Evolutionary conservation across 1,284 basidiomycete genomes (phyloP).

Genomic region (Sanghuangporus sanghuang): DNA sequence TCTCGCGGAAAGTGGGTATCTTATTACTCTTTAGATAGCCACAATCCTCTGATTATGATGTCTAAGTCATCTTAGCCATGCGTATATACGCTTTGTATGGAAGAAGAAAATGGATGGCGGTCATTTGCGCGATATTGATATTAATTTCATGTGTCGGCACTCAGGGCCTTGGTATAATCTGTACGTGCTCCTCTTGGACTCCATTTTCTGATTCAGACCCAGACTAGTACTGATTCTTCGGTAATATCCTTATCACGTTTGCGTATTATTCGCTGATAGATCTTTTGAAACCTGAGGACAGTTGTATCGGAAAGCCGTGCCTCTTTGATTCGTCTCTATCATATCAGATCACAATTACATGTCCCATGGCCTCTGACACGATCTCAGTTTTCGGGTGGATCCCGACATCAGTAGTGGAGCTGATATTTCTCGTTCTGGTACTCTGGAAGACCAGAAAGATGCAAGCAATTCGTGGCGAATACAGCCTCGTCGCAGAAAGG

Average conservation of each 20-base stretch:
- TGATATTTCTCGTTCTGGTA: slow-evolving; percentile 1
- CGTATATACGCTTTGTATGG: slow-evolving; percentile 3
- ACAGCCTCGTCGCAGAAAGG: not conserved
- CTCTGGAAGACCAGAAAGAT: not conserved
- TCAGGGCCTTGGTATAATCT: not conserved
- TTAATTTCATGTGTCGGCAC: not conserved
- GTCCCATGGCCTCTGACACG: not conserved
- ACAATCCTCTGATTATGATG: not conserved
- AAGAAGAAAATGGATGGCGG: not conserved
- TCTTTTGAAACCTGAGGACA: not conserved
- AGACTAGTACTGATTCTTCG: no score
- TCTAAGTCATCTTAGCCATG: not conserved
- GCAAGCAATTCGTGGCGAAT: not conserved
- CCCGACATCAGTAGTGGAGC: not conserved
- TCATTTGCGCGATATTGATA: not conserved
- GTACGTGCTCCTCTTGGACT: not conserved
- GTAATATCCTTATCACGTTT: no score
- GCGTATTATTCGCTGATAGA: not conserved
- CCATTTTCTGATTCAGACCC: not conserved
- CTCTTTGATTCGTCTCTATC: not conserved
- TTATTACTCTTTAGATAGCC: not conserved
- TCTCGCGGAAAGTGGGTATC: slow-evolving; percentile 3
- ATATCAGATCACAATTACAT: not conserved
- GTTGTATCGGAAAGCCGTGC: slow-evolving; percentile 6
- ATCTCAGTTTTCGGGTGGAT: slow-evolving; percentile 6